Evolutionary conservation across 1,284 basidiomycete genomes (phyloP), one percentile per base, ranked within the genome.

Genomic region (Ceratobasidium sp.): DNA sequence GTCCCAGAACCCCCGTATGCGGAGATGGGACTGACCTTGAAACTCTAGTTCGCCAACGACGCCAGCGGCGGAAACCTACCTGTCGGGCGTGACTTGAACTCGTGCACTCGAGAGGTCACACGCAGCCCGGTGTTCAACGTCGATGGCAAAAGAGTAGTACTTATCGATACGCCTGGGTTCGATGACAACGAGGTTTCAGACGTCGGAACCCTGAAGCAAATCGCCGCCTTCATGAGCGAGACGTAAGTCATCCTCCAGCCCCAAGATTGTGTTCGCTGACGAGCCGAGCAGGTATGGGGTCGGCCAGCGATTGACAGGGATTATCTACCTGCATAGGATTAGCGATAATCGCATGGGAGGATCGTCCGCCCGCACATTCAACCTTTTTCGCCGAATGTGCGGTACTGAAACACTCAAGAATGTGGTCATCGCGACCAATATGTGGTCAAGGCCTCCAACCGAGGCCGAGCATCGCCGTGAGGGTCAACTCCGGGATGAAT

Each of bases 351-450:
- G 79, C 7, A 73, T 80, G 54, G 65, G 76, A 6, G 56, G 73
- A 15, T 38, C 71, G 15, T 44, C 65, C 7, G 70, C 65, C 6
- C 50, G 57, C 40, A 80, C 78, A 20, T 57, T 80, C 50, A 68
- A 78, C n/a, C 52, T 78, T 20, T 80, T 80, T 64, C 65, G 56
- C 28, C 54, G 67, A 28, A 62, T 80, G 57, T 80, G 79, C 65
- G 79, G 79, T 10, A 64, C 64, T 4, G 54, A 70, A 4, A 75
- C 71, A 20, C 66, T 80, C 65, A 40, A 46, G 23, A 83, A 82
- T 59, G 81, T 82, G 56, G 54, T 81, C 17, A 78, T 83, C 59
- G 81, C 80, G 23, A 83, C 83, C 15, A 83, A 77, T 40, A 82
- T 83, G 82, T 83, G 83, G 83, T 78, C 77, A 12, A 56, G 44